Base-by-base conservation (phyloP, 345 rosid genomes). In the Passiflora organensis region DNA sequence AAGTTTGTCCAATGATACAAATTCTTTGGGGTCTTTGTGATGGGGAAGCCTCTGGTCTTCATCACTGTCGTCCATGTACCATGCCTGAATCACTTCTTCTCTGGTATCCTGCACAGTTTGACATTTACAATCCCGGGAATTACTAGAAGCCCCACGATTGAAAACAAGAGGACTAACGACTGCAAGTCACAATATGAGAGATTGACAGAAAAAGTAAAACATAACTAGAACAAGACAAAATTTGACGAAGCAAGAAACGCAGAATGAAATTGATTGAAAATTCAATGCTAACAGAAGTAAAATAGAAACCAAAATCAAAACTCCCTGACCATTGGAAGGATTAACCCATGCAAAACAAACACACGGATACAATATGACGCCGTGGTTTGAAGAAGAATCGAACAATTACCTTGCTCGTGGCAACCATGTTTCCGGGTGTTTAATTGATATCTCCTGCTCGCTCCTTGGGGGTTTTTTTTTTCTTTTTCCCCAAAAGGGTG, bases 21-120 rank as follows among this genome's bases (percentile, higher is more conserved):
- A 89, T 71, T 91, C 91, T 48, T 80, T 75, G 17, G 96, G 96
- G 17, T 91, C 80, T 59, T 76, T 82, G 67, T 84, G 95, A 79
- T 89, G 99, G 19, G 94, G 91, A 56, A 89, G 83, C 57, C 94
- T 81, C 78, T 91, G 98, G 55, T 88, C 96, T 47, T 84, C 91
- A 34, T 81, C 47, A 50, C 84, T 86, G 60, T 81, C 87, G 73
- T 85, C 90, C 98, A 88, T 85, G 70, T 86, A 88, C 95, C 98
- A 88, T 58, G 93, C 96, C 58, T 91, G 83, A 47, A 91, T 43
- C 51, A 88, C 95, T 60, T 88, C 96, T 67, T 80, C 90, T 53
- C 81, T 82, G 13, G 56, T 47, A 73, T 81, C 84, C 89, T 82
- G 64, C 38, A 8, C 11, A 14, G 15, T 17, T 25, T 2, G 6